Conservation (phyloP, 2,329 filamentous ascomycete genomes). For the Claviceps sp. region DNA sequence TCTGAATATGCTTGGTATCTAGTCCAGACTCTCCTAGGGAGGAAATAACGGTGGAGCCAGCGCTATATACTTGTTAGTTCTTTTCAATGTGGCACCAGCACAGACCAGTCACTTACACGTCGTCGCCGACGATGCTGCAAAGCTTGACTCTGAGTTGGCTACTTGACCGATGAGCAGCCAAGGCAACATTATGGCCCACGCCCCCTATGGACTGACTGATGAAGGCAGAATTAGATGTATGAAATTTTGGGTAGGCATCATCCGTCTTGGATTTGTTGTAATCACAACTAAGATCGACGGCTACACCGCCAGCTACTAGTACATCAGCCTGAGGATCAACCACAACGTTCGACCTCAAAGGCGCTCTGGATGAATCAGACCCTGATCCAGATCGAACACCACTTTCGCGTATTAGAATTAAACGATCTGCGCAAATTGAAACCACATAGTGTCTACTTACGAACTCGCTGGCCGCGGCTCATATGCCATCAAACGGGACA, state of each 20-base stretch:
- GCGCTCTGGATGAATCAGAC: background rate
- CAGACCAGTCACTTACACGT: slow-evolving; percentile 38
- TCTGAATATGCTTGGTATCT: slow-evolving; percentile 47
- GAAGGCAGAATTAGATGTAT: slow-evolving; percentile 75
- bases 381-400: slow-evolving; percentile 10
- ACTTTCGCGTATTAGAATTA: slow-evolving; percentile 25
- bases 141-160: slow-evolving; percentile 51
- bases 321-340: slow-evolving; percentile 40
- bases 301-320: slow-evolving; percentile 83
- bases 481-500: slow-evolving; percentile 30
- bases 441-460: slow-evolving; percentile 21
- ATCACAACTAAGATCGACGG: slow-evolving; percentile 78
- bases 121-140: slow-evolving; percentile 70
- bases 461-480: slow-evolving; percentile 18
- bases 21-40: slow-evolving; percentile 53
- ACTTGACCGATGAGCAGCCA: slow-evolving; percentile 60
- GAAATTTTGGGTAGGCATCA: slow-evolving; percentile 34
- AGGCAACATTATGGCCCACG: slow-evolving; percentile 83
- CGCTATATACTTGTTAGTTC: slow-evolving; percentile 25
- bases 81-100: background rate
- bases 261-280: slow-evolving; percentile 28
- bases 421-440: background rate
- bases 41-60: slow-evolving; percentile 59
- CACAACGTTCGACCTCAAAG: slow-evolving; percentile 4
- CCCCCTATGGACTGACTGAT: slow-evolving; percentile 80